Evolutionary conservation across 495 filamentous ascomycete species (phyloP).

Genomic region (Paragyromitra xinjiangensis): DNA sequence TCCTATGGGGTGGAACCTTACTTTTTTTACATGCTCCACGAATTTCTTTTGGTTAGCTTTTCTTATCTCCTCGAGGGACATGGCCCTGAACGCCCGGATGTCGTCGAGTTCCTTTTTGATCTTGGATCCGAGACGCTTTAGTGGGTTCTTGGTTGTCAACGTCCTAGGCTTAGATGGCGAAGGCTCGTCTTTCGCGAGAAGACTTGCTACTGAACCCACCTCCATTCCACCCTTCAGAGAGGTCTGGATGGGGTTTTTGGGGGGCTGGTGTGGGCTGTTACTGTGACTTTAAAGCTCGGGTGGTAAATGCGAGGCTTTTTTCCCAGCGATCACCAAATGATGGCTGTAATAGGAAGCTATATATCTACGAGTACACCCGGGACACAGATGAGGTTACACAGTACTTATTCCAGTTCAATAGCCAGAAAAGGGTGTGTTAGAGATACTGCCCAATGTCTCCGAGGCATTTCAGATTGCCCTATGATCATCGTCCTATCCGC

Average conservation of each 20-base stretch:
- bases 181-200: not conserved
- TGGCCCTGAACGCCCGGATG: constrained; percentile 10
- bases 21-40: constrained; percentile 23
- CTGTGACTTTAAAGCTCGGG: not conserved
- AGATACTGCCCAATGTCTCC: not conserved
- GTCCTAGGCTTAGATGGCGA: not conserved
- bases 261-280: not conserved
- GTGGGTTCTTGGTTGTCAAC: constrained; percentile 7
- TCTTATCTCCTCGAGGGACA: constrained; percentile 31
- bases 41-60: not conserved
- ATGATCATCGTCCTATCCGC: not conserved
- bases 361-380: not conserved
- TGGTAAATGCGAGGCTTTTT: not conserved
- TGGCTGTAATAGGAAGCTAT: constrained; percentile 6
- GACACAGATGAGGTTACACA: not conserved
- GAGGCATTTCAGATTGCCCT: not conserved
- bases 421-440: not conserved
- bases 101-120: constrained; percentile 30
- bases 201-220: constrained; percentile 10
- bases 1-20: not conserved
- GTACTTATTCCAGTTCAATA: not conserved
- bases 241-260: not conserved
- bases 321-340: not conserved
- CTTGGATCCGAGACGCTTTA: constrained; percentile 22
- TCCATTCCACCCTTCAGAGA: not conserved